These are phyloP conservation scores for Magnaporthiopsis incrustans DNA, from an alignment of 2,329 filamentous ascomycete genomes.

Conservation along the genomic window DNA sequence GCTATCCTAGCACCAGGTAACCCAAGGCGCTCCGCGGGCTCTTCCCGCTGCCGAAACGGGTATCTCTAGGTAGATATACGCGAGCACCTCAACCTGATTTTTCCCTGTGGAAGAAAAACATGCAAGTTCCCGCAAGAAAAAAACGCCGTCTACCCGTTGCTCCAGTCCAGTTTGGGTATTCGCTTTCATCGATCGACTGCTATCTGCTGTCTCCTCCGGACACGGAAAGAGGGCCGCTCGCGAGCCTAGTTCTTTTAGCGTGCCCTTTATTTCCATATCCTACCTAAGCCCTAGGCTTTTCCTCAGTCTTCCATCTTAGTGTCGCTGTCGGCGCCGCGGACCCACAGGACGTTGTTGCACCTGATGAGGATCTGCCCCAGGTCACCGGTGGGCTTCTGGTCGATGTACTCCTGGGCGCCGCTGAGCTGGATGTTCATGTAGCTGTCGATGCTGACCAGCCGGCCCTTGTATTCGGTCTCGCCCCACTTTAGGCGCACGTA, in stretches of 20 bases:
- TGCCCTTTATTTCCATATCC: too few relatives aligned
- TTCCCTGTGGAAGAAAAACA: not conserved
- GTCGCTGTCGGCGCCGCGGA: slow-evolving; percentile 53
- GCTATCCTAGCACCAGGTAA: not conserved
- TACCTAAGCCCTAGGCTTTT: too few relatives aligned
- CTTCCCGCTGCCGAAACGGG: not conserved
- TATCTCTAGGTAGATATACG: not conserved
- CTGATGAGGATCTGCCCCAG: slow-evolving; percentile 83
- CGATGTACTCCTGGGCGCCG: slow-evolving; percentile 85
- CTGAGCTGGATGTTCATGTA: slow-evolving; percentile 98
- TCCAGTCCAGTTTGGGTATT: not conserved
- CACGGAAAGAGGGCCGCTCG: too few relatives aligned
- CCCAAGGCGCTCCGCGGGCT: not conserved
- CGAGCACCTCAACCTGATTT: not conserved
- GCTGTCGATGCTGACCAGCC: slow-evolving; percentile 79
- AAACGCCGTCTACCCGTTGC: not conserved
- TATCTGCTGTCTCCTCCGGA: not conserved
- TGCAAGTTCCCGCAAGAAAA: not conserved
- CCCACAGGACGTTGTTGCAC: slow-evolving; percentile 91
- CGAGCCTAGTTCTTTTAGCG: too few relatives aligned
- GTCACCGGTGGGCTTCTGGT: slow-evolving; percentile 74
- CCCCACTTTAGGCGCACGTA: slow-evolving; percentile 96
- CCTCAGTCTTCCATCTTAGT: slow-evolving; percentile 48
- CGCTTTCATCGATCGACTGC: not conserved
- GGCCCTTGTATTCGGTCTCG: slow-evolving; percentile 93